Base-by-base conservation (phyloP, 2,329 filamentous ascomycete species). In the Pseudogymnoascus sp. region DNA sequence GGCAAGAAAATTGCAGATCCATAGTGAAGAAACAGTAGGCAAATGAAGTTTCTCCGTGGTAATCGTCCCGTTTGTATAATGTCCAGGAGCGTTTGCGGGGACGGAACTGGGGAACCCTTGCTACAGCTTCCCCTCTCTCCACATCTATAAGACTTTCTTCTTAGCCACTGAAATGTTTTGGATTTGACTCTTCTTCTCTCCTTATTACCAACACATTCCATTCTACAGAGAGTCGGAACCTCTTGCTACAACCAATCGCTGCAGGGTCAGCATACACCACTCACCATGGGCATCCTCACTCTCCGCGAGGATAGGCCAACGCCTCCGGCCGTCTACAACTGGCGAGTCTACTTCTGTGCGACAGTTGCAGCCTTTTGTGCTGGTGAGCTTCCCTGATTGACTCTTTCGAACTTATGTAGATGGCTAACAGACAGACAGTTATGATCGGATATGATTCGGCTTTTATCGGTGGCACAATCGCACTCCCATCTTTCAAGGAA, bases 381-480 rank as follows among this genome's bases (percentile, higher is more conserved):
- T 38, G 83, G 81, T 70, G 82, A 79, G 72, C 84, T 85, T 62
- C 82, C 81, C 63, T 83, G 83, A 65, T 25, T 60, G n/a, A 49
- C 25, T 18, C 49, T 11, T 12, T 34, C 9, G 25, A 12, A n/a
- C n/a, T 8, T 56, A 21, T 5, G 34, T 18, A 11, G 49, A 34
- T 56, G 8, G 49, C 49, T 56, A 56, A 56, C n/a, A 18, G 14
- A 34, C 5, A 34, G n/a, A 12, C 49, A 56, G 49, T 56, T 34
- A 56, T 56, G 49, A 56, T 56, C 40, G 36, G 40, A 37, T 69
- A 70, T 56, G 89, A 92, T 73, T 88, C 84, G 61, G 87, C 90
- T 67, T 93, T 93, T 75, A 92, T 93, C 68, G 89, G 88, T 65
- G 90, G 87, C 0, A 92, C 90, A 1, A 77, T 93, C 34, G 84